A percentile compares a stretch with the other conserved stretches of the same genome.
Evolutionary conservation across 2,329 filamentous ascomycete genomes (phyloP).

Genomic region (Hypoxylon sp.): DNA sequence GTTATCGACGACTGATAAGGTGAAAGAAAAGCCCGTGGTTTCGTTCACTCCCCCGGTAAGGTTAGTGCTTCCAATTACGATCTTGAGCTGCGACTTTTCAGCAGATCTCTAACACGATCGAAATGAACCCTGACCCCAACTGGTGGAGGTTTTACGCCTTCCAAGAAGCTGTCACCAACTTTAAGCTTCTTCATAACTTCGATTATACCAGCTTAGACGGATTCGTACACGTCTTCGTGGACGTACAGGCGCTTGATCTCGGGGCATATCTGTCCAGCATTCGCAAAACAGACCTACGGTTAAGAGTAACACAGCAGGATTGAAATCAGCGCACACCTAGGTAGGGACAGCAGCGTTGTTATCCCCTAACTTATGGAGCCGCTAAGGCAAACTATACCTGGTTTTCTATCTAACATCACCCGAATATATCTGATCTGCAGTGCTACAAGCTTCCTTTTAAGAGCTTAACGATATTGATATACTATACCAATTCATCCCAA

Average conservation of each 20-base stretch:
- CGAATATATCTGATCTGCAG: neutral
- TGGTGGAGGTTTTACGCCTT: constrained; percentile 11
- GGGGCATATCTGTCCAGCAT: constrained; percentile 67
- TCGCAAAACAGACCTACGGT: constrained; percentile 50
- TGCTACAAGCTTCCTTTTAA: neutral
- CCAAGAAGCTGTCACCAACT: constrained; percentile 16
- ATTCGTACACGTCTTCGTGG: constrained; percentile 65
- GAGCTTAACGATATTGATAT: neutral
- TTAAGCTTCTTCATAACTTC: constrained; percentile 45
- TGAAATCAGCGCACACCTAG: constrained; percentile 67
- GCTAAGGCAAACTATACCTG: too few relatives aligned
- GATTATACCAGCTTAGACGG: constrained; percentile 62
- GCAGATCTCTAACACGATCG: constrained; percentile 47
- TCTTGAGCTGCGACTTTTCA: constrained; percentile 43
- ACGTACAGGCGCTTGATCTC: constrained; percentile 69
- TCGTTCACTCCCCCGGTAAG: constrained; percentile 34
- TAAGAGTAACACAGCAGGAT: constrained; percentile 58
- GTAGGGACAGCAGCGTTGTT: constrained; percentile 59
- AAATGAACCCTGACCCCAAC: constrained; percentile 47
- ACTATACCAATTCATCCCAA: neutral
- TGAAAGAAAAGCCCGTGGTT: constrained; percentile 38
- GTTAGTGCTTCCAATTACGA: constrained; percentile 34
- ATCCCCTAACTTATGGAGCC: neutral
- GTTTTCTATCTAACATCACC: too few relatives aligned
- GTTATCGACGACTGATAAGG: constrained; percentile 48